phyloP scores from a whole-genome alignment of 176 grass and related monocot species.

The Oropetium thomaeum region DNA sequence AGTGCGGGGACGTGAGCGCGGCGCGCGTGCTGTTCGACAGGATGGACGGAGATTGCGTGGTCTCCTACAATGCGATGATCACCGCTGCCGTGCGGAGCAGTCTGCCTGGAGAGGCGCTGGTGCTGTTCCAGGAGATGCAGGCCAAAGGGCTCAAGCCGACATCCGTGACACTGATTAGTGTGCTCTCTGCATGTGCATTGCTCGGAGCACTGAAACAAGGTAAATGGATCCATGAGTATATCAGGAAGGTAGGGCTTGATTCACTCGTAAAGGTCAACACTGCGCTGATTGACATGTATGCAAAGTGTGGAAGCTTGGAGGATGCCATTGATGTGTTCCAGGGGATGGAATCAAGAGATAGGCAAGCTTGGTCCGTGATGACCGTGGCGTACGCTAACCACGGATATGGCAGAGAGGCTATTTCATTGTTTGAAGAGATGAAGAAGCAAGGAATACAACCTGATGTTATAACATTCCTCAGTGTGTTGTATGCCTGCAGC shows the following conservation, averaged over 20 bases:
- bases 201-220: slow-evolving; percentile 57
- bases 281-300: slow-evolving; percentile 76
- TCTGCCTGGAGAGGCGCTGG: slow-evolving; percentile 60
- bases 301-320: slow-evolving; percentile 75
- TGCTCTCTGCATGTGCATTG: slow-evolving; percentile 51
- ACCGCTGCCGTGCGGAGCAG: slow-evolving; percentile 48
- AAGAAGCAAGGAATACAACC: slow-evolving; percentile 57
- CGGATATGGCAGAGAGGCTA: slow-evolving; percentile 48
- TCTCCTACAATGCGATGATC: slow-evolving; percentile 79
- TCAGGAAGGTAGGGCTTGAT: slow-evolving; percentile 45
- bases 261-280: slow-evolving; percentile 61
- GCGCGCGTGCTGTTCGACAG: slow-evolving; percentile 40
- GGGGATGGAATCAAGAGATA: slow-evolving; percentile 56
- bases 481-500: slow-evolving; percentile 66
- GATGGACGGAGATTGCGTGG: slow-evolving; percentile 45
- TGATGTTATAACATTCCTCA: slow-evolving; percentile 58
- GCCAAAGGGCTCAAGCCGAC: slow-evolving; percentile 48
- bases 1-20: slow-evolving; percentile 39
- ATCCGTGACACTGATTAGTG: slow-evolving; percentile 47
- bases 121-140: slow-evolving; percentile 72
- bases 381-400: slow-evolving; percentile 60
- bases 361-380: slow-evolving; percentile 75
- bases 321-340: slow-evolving; percentile 55
- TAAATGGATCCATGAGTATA: slow-evolving; percentile 69
- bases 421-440: slow-evolving; percentile 63